Conservation (phyloP, 345 rosid species). For the Pistacia vera region DNA sequence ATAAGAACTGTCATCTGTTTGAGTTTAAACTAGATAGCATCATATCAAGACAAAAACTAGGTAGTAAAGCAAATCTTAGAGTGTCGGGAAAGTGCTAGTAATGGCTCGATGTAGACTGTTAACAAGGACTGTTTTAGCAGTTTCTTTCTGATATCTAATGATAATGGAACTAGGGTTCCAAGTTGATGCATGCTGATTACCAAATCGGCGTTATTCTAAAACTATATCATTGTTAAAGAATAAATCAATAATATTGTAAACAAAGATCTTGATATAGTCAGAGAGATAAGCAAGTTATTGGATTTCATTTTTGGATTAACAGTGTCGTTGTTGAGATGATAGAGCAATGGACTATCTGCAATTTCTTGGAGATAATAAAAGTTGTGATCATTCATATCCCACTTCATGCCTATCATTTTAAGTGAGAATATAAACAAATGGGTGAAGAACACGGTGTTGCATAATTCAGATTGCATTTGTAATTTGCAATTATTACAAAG, state of each 20-base stretch:
- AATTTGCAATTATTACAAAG: not conserved
- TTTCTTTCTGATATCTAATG: too few relatives aligned
- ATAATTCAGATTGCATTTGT: not conserved
- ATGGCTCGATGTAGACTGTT: not conserved
- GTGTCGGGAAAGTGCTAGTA: not conserved
- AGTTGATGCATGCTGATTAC: too few relatives aligned
- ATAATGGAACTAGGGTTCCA: too few relatives aligned
- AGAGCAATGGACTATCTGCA: constrained; percentile 2
- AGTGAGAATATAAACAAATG: not conserved
- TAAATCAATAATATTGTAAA: too few relatives aligned
- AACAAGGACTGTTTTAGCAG: not conserved
- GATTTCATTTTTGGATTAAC: not conserved
- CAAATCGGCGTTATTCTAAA: too few relatives aligned
- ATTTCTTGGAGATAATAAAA: not conserved
- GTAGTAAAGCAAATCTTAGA: not conserved
- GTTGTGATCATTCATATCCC: not conserved
- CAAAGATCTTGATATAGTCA: too few relatives aligned
- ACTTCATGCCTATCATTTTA: not conserved
- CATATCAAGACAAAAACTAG: not conserved
- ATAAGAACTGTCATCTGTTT: not conserved
- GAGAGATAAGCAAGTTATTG: too few relatives aligned
- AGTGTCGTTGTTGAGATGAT: not conserved
- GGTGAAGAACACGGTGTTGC: not conserved
- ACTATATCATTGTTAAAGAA: too few relatives aligned
- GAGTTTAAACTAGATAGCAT: not conserved